A percentile compares a stretch with the other conserved stretches of the same genome.
Evolutionary conservation across 805 yeast species (phyloP).

Genomic region (Pichia exigua): DNA sequence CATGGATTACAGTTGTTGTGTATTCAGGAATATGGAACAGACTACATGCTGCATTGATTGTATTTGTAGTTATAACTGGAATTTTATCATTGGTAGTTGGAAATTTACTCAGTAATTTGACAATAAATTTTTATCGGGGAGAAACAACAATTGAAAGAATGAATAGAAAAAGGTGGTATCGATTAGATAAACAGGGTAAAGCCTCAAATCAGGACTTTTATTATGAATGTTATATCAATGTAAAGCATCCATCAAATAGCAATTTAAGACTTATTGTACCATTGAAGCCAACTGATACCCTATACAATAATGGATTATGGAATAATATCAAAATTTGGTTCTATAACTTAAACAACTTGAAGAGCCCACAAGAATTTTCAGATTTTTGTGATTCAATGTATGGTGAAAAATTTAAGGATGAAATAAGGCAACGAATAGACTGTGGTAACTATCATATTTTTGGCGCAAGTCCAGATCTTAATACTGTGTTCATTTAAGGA

Average conservation of each 20-base stretch:
- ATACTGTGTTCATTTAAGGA: not conserved
- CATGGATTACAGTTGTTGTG: conserved; percentile 31
- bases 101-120: conserved; percentile 33
- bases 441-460: conserved; percentile 22
- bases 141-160: conserved; percentile 28
- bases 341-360: conserved; percentile 13
- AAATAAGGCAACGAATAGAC: conserved; percentile 19
- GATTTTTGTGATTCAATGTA: conserved; percentile 24
- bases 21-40: conserved; percentile 10
- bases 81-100: conserved; percentile 39
- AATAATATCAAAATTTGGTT: conserved; percentile 30
- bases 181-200: conserved; percentile 15
- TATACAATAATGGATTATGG: conserved; percentile 32
- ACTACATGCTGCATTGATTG: conserved; percentile 20
- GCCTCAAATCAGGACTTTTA: conserved; percentile 6
- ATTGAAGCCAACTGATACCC: conserved; percentile 25
- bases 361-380: conserved; percentile 13
- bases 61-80: conserved; percentile 35
- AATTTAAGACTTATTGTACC: conserved; percentile 32
- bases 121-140: conserved; percentile 37
- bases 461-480: conserved; percentile 11
- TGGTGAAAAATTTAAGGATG: conserved; percentile 18
- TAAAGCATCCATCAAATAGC: conserved; percentile 27
- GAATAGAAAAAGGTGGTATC: conserved; percentile 20
- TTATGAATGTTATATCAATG: conserved; percentile 35